Conservation (phyloP, 768 basidiomycete species). For the Myochromella boudieri region DNA sequence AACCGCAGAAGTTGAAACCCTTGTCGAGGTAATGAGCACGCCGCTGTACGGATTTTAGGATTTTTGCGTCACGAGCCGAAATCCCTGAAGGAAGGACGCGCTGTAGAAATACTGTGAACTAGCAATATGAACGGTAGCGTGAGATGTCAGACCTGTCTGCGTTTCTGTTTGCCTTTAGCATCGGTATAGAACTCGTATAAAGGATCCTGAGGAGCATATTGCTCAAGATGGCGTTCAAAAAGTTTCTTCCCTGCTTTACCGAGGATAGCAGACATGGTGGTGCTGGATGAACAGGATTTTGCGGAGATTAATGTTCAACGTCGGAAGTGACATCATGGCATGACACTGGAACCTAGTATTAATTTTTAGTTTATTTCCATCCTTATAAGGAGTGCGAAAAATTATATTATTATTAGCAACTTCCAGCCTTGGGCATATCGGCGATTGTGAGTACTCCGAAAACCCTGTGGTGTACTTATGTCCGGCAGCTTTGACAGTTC, state of each 20-base stretch:
- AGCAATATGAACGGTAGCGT: background rate
- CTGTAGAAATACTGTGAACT: slow-evolving; percentile 30
- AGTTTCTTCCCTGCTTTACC: slow-evolving; percentile 55
- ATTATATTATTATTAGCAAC: too few relatives aligned
- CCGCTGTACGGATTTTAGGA: slow-evolving; percentile 71
- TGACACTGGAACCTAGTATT: slow-evolving; percentile 73
- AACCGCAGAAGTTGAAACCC: slow-evolving; percentile 74
- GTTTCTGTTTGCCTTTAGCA: slow-evolving; percentile 52
- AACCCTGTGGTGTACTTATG: too few relatives aligned
- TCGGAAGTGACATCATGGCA: background rate
- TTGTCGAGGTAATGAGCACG: slow-evolving; percentile 89
- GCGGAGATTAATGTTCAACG: background rate
- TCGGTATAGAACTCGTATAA: slow-evolving; percentile 67
- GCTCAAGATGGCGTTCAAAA: slow-evolving; percentile 61
- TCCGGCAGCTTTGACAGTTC: too few relatives aligned
- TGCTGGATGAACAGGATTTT: background rate
- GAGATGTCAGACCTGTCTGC: slow-evolving; percentile 49
- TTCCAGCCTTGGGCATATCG: too few relatives aligned
- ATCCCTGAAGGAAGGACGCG: slow-evolving; percentile 75
- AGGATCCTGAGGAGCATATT: slow-evolving; percentile 73
- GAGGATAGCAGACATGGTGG: slow-evolving; percentile 30
- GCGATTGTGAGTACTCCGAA: too few relatives aligned
- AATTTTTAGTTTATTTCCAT: too few relatives aligned
- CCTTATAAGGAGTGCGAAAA: too few relatives aligned
- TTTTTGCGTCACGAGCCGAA: slow-evolving; percentile 69